Conservation (phyloP, 306 rosid species). For the Abrus pulchellus region DNA sequence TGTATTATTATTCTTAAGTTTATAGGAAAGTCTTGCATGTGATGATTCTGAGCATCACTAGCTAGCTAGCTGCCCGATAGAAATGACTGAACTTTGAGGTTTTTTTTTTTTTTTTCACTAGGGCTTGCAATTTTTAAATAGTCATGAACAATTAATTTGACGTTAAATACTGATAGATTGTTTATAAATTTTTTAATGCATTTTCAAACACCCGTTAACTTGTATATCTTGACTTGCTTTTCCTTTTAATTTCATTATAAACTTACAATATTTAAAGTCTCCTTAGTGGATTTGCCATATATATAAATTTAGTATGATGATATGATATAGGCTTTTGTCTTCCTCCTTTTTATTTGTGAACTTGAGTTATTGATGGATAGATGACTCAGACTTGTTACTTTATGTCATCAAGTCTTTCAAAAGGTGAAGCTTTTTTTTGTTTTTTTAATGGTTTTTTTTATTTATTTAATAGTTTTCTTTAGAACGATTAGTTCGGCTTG, state of each 20-base stretch:
- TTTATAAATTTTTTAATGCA: too few species aligned
- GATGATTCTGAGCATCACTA: not conserved
- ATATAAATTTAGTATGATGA: conserved; percentile 19
- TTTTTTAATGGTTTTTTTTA: conserved; percentile 22
- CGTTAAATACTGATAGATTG: too few species aligned
- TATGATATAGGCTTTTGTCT: not conserved
- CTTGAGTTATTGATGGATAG: conserved; percentile 53
- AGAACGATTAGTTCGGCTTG: conserved; percentile 6
- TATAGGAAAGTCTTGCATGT: conserved; percentile 20
- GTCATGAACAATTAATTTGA: too few species aligned
- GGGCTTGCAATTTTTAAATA: conserved; percentile 1
- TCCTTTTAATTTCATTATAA: not conserved
- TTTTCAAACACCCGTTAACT: too few species aligned
- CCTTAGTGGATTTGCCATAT: conserved; percentile 32
- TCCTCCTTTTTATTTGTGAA: conserved; percentile 20
- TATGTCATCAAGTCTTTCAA: conserved; percentile 45
- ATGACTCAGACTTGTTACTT: conserved; percentile 63
- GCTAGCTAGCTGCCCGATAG: too few species aligned
- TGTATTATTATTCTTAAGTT: not conserved
- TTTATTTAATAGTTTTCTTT: conserved; percentile 13
- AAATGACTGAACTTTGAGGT: not conserved
- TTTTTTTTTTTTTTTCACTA: not conserved
- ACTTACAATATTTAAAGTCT: conserved; percentile 24
- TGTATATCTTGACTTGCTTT: conserved; percentile 1
- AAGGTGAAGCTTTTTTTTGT: conserved; percentile 43